Conservation (phyloP, 148 eudicot genomes). For the Bassia scoparia region DNA sequence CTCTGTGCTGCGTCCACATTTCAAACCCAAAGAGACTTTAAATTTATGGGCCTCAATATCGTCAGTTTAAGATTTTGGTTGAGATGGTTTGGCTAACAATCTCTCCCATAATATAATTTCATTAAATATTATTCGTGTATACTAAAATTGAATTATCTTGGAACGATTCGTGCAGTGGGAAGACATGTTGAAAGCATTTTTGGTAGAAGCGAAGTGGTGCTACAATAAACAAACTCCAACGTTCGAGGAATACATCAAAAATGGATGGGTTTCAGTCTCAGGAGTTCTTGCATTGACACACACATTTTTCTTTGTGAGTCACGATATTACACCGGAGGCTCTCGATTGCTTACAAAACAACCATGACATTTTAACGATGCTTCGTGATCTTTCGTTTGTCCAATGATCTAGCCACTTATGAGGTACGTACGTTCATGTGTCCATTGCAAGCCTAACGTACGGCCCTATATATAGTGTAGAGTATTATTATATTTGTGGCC, state of each 20-base stretch:
- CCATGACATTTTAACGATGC: slow-evolving; percentile 14
- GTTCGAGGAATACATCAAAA: slow-evolving; percentile 7
- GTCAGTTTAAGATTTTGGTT: too few species aligned
- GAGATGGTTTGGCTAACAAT: too few species aligned
- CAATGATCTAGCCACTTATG: slow-evolving; percentile 26
- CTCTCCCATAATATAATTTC: background rate
- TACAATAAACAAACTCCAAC: slow-evolving; percentile 12
- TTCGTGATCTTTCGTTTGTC: slow-evolving; percentile 19
- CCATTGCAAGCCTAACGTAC: too few species aligned
- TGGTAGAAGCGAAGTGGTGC: slow-evolving; percentile 27
- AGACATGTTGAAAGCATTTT: slow-evolving; percentile 22
- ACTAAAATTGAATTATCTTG: background rate
- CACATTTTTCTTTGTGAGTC: slow-evolving; percentile 17
- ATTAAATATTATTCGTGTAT: background rate
- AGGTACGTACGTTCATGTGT: slow-evolving; percentile 22
- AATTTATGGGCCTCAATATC: too few species aligned
- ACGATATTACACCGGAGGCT: slow-evolving; percentile 16
- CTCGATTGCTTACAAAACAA: slow-evolving; percentile 10
- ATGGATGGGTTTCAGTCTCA: slow-evolving; percentile 28
- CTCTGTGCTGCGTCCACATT: too few species aligned
- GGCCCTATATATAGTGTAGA: too few species aligned
- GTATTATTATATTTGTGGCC: too few species aligned
- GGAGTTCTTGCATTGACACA: slow-evolving; percentile 19
- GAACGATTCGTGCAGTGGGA: slow-evolving; percentile 12
- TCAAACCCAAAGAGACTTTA: too few species aligned